A percentile compares a stretch with the other conserved stretches of the same genome.
Conservation (phyloP, 2,329 filamentous ascomycete species). For the Paradendryphiella salina region DNA sequence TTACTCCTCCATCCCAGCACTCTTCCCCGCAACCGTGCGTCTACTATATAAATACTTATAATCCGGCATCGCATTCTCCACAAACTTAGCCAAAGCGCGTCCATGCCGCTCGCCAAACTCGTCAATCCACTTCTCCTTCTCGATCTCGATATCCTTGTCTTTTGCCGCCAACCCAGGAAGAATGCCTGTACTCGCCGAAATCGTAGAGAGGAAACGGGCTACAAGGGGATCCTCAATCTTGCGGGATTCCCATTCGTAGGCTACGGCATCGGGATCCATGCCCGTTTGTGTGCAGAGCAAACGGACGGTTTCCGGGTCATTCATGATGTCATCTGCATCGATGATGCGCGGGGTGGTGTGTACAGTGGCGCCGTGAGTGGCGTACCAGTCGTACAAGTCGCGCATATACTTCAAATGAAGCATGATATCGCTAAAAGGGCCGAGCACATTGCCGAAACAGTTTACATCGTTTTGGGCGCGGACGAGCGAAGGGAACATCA, state of each 20-base stretch:
- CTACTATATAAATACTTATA: slow-evolving; percentile 17
- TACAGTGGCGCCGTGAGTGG: background rate
- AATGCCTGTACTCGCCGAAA: slow-evolving; percentile 13
- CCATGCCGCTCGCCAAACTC: slow-evolving; percentile 17
- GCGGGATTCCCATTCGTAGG: slow-evolving; percentile 20
- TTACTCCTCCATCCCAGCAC: no score
- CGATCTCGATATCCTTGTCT: slow-evolving; percentile 7
- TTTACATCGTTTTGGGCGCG: slow-evolving; percentile 10
- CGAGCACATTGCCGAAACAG: background rate
- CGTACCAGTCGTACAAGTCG: slow-evolving; percentile 20
- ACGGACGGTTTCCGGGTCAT: slow-evolving; percentile 8
- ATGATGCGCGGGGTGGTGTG: slow-evolving; percentile 9
- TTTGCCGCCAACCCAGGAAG: slow-evolving; percentile 10
- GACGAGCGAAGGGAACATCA: slow-evolving; percentile 24
- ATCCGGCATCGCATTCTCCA: slow-evolving; percentile 15
- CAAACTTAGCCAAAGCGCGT: slow-evolving; percentile 6
- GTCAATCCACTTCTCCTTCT: slow-evolving; percentile 18
- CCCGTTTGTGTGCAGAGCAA: slow-evolving; percentile 14
- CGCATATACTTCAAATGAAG: slow-evolving; percentile 5
- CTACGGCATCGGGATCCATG: slow-evolving; percentile 14
- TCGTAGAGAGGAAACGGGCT: slow-evolving; percentile 12
- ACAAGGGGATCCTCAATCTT: slow-evolving; percentile 3
- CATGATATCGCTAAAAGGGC: background rate
- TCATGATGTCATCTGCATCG: slow-evolving; percentile 26
- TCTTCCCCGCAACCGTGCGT: background rate